phyloP scores from a whole-genome alignment of 805 yeast species.

The Yarrowia keelungensis region DNA sequence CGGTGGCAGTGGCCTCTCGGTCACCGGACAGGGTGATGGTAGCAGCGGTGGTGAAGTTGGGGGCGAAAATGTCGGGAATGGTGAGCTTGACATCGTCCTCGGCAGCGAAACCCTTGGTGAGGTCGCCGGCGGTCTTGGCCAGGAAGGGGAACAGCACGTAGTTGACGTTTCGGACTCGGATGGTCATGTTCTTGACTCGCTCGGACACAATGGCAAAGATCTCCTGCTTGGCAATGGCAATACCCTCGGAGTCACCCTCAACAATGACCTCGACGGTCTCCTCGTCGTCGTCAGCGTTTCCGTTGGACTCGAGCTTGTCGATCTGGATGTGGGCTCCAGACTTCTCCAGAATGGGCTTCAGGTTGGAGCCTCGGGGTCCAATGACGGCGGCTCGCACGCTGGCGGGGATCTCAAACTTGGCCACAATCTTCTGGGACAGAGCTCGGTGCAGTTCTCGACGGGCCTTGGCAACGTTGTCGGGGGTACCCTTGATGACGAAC shows the following conservation, averaged over 20 bases:
- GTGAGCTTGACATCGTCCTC: conserved; percentile 43
- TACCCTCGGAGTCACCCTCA: conserved; percentile 87
- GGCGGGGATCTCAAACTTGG: conserved; percentile 73
- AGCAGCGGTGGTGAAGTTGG: conserved; percentile 42
- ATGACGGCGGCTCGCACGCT: conserved; percentile 77
- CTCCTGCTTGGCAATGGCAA: conserved; percentile 70
- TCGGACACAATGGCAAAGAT: conserved; percentile 77
- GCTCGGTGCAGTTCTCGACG: conserved; percentile 76
- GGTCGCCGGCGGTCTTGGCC: conserved; percentile 49
- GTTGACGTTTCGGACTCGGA: conserved; percentile 44
- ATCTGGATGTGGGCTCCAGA: conserved; percentile 76
- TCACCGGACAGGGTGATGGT: conserved; percentile 70
- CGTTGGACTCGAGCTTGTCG: conserved; percentile 49
- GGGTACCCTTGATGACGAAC: conserved; percentile 79
- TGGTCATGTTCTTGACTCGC: conserved; percentile 59
- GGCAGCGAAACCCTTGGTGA: conserved; percentile 43
- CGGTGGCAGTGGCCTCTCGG: conserved; percentile 65
- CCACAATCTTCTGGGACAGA: conserved; percentile 74
- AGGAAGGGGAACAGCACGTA: conserved; percentile 47
- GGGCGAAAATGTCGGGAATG: conserved; percentile 42
- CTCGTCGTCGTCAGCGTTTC: conserved; percentile 58
- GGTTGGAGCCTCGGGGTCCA: conserved; percentile 83
- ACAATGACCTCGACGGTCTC: conserved; percentile 66
- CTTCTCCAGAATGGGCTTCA: conserved; percentile 76
- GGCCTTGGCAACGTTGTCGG: conserved; percentile 69